Conservation (phyloP, 768 basidiomycete genomes). For the Hericium alpestre region DNA sequence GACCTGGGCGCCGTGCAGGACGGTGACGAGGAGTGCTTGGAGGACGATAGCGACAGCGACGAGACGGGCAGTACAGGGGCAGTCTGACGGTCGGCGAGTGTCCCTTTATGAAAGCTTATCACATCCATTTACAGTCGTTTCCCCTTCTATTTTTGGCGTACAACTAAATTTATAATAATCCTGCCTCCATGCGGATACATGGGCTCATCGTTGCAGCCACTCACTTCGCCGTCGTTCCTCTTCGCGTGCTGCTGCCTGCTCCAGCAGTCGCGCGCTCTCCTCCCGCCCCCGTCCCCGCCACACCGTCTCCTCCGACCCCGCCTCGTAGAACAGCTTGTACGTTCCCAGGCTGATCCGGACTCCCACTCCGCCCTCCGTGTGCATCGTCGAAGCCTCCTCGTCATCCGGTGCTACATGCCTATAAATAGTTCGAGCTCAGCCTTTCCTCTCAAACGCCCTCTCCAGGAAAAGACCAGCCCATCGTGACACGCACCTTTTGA, state of each 20-base stretch:
- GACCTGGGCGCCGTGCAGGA: not conserved
- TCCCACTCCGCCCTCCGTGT: constrained; percentile 29
- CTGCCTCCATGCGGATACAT: not conserved
- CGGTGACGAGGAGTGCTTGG: not conserved
- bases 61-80: not conserved
- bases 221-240: constrained; percentile 43
- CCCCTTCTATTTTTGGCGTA: constrained; percentile 12
- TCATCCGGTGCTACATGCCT: constrained; percentile 37
- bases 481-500: constrained; percentile 4
- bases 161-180: constrained; percentile 8
- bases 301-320: constrained; percentile 48
- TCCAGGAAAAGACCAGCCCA: not conserved
- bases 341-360: constrained; percentile 48
- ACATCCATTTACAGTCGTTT: constrained; percentile 3
- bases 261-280: constrained; percentile 24
- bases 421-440: constrained; percentile 28
- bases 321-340: constrained; percentile 65
- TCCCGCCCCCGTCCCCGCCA: constrained; percentile 29
- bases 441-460: not conserved
- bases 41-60: not conserved
- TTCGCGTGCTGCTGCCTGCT: constrained; percentile 34
- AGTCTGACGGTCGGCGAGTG: not conserved
- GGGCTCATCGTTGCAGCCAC: constrained; percentile 10
- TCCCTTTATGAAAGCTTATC: not conserved
- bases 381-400: constrained; percentile 15